Evolutionary conservation across 257 asterid species (phyloP).

Genomic region (Linaria vulgaris): DNA sequence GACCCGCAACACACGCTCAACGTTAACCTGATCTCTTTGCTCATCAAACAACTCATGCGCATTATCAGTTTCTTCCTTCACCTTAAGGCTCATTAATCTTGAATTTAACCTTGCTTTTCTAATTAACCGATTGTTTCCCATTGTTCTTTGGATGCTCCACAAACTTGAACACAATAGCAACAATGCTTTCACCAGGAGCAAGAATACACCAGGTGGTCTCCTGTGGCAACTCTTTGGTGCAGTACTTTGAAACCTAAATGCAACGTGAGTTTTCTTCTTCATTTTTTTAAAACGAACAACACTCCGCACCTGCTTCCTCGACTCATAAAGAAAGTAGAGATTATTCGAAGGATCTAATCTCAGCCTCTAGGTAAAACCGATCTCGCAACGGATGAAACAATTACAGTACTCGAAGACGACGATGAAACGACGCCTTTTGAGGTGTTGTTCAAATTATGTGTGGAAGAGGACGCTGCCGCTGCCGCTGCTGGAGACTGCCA

Average conservation of each 20-base stretch:
- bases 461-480: slow-evolving; percentile 39
- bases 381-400: slow-evolving; percentile 85
- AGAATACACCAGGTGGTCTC: slow-evolving; percentile 97
- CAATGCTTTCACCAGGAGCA: slow-evolving; percentile 85
- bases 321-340: slow-evolving; percentile 85
- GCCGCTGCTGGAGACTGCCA: no score
- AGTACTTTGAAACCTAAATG: slow-evolving; percentile 97
- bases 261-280: slow-evolving; percentile 91
- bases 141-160: slow-evolving; percentile 89
- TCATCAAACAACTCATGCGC: slow-evolving; percentile 93
- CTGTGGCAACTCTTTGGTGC: slow-evolving; percentile 95
- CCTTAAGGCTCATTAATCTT: slow-evolving; percentile 95
- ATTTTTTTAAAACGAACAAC: slow-evolving; percentile 80
- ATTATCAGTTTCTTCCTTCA: slow-evolving; percentile 80
- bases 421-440: slow-evolving; percentile 26
- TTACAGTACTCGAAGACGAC: slow-evolving; percentile 19
- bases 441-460: slow-evolving; percentile 49
- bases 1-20: slow-evolving; percentile 82
- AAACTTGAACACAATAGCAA: slow-evolving; percentile 95
- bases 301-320: slow-evolving; percentile 92
- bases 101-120: slow-evolving; percentile 88
- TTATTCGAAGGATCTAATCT: slow-evolving; percentile 88
- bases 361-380: slow-evolving; percentile 86
- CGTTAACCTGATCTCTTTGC: slow-evolving; percentile 83
- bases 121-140: slow-evolving; percentile 87